Base-by-base conservation (phyloP, 2,329 filamentous ascomycete genomes). In the Pseudocercospora crystallina region DNA sequence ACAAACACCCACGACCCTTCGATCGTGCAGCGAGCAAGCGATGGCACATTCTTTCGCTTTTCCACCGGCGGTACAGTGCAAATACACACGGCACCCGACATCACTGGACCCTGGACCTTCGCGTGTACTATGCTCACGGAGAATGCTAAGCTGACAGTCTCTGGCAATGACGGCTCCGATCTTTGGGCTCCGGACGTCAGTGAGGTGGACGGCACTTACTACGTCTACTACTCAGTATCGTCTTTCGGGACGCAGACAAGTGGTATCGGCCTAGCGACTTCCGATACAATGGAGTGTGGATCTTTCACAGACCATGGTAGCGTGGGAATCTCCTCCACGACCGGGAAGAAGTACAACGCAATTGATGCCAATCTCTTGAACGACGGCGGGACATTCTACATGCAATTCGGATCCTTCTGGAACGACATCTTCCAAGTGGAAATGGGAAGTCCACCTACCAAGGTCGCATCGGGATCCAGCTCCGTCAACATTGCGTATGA, bases 351-450 rank as follows among this genome's bases (percentile, higher is more conserved):
- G 29, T 76, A 74, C 65, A 76, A 77, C 54, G 73, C 74, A 39
- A 77, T 89, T 60, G 86, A 77, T 44, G 61, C 66, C n/a, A 69
- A 71, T 34, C 61, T 76, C 13, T 71, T 80, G 56, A 61, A 60
- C 43, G 69, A 66, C 20, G 68, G 66, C 2, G 65, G 76, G 43
- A 71, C 73, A 12, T 78, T 77, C 48, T 73, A 76, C 46, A 70
- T 82, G 64, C 81, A 75, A 53, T 89, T 87, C 56, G 85, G 85
- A 17, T 85, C 81, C 10, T 89, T 86, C 75, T 89, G 84, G 83
- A 67, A 71, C 5, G 79, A 83, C 61, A 75, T 88, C 51, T 85
- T 81, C 70, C 80, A 82, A 62, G 80, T 81, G 1, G 63, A 72
- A 32, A 76, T 87, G 63, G 62, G 7, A n/a, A 53, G 41, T 41